Base-by-base conservation (phyloP, 2,329 filamentous ascomycete genomes). In the Colletotrichum somersetense region DNA sequence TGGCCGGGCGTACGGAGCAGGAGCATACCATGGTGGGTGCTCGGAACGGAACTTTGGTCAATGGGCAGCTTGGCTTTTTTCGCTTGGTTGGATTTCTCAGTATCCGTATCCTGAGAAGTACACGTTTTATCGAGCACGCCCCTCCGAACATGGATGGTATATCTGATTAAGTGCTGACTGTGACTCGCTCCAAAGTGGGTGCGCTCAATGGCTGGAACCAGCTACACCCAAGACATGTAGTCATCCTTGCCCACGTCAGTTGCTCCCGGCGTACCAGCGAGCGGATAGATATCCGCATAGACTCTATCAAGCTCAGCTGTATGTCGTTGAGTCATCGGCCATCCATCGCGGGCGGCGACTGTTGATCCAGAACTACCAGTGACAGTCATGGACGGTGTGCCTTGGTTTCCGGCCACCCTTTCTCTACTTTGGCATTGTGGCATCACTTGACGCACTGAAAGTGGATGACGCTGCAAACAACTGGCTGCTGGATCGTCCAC, bases 1-100 rank as follows among this genome's bases (percentile, higher is more conserved):
- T 33, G 63, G 58, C 59, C 65, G 68, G 68, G 68, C 68, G 68
- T 59, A 62, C 35, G 35, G 35, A 50, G 23, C 57, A 63, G 65
- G 55, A 50, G 46, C 55, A 46, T 70, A 56, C 55, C 55, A 46
- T 70, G 58, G 68, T 62, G 48, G 68, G 35, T 55, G 52, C 52
- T 71, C 10, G 12, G 30, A 48, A 63, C 38, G 64, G 58, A 40
- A 71, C 65, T 63, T 71, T 62, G 58, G 68, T 62, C 14, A 58
- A 35, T 14, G 38, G 50, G 42, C 33, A 16, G 18, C 18, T 42
- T 16, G 52, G n/a, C 48, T 58, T 18, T 62, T 50, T 42, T 57
- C 53, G 50, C 66, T 63, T 44, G 18, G 48, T 38, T 26, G 44
- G 35, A 38, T 52, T 42, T 57, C 52, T 20, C 38, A 67, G 23